Conservation (phyloP, 768 basidiomycete species). For the Suillus decipiens region DNA sequence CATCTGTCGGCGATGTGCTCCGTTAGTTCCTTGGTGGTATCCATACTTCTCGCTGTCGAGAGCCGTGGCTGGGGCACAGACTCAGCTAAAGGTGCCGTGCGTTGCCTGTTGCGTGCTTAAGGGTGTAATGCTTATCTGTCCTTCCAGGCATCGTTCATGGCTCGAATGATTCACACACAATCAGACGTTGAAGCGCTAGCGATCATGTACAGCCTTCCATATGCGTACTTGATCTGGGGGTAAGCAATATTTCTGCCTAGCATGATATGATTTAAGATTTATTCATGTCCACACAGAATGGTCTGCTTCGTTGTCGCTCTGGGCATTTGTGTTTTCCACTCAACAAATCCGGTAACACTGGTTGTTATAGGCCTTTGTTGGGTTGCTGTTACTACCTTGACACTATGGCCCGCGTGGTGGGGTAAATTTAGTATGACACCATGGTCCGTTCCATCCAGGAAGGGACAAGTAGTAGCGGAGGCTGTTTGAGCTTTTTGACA, state of each 20-base stretch:
- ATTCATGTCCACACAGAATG: slow-evolving; percentile 7
- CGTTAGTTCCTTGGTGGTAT: slow-evolving; percentile 37
- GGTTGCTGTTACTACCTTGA: slow-evolving; percentile 1
- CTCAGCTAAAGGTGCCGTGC: slow-evolving; percentile 31
- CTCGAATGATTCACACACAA: slow-evolving; percentile 12
- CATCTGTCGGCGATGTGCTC: slow-evolving; percentile 39
- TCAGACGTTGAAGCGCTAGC: slow-evolving; percentile 30
- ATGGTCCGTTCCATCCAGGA: not conserved
- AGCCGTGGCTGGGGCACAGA: slow-evolving; percentile 31
- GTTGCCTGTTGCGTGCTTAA: slow-evolving; percentile 7
- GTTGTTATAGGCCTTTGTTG: slow-evolving; percentile 5
- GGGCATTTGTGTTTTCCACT: slow-evolving; percentile 8
- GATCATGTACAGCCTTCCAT: slow-evolving; percentile 35
- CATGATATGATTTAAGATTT: not conserved
- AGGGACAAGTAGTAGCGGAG: too few species aligned
- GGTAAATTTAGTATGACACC: not conserved
- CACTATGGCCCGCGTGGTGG: slow-evolving; percentile 8
- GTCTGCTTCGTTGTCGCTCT: slow-evolving; percentile 14
- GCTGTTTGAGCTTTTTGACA: not conserved
- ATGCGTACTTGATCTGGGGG: slow-evolving; percentile 34
- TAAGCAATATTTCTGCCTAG: slow-evolving; percentile 9
- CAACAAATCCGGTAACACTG: not conserved
- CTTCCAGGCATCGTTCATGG: slow-evolving; percentile 21
- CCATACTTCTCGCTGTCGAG: slow-evolving; percentile 37
- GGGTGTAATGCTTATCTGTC: not conserved